Base-by-base conservation (phyloP, 148 eudicot species). In the Tetragonia tetragonoides region DNA sequence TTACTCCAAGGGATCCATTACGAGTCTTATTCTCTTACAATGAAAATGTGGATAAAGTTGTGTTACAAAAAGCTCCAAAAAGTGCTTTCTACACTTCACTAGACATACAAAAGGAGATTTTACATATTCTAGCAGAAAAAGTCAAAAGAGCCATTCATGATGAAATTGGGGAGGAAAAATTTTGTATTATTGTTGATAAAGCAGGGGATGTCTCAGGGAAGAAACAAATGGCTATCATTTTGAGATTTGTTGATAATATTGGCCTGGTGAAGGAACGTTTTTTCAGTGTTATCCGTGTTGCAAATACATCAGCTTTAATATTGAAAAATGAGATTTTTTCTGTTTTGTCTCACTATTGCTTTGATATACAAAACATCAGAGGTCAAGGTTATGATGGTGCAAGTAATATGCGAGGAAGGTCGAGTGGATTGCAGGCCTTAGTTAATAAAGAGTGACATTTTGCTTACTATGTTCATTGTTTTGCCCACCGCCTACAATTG, bases 321-420 rank as follows among this genome's bases (percentile, higher is more conserved):
- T 60, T 60, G 63, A 60, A 60, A 60, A 14, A 60, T 2, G 63
- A n/a, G 8, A 60, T 60, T 60, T 60, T 18, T 60, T 23, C 14
- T 1, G 15, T 24, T 51, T 9, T 61, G 17, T 56, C 14, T 14
- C 66, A 59, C 28, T 39, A 57, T 62, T 16, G 20, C 64, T 73
- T 57, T 38, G 34, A 56, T 20, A 10, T 42, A 34, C 21, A 73
- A 73, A 73, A 62, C 37, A 62, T 74, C 37, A 37, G 54, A 14
- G 67, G 76, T 9, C 76, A 74, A 59, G 76, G 77, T 11, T 74
- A 59, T 57, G 77, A 74, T 38, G 54, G 39, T 39, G 67, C 37
- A 34, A 63, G 66, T 18, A 62, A 51, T 51, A 51, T 51, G 56
- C 14, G 56, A 51, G 56, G 56, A 10, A 51, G 17, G 17, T 51